Evolutionary conservation across 495 filamentous ascomycete species (phyloP), one percentile per base, ranked within the genome.

Genomic region (Aspergillus sclerotiicarbonarius): DNA sequence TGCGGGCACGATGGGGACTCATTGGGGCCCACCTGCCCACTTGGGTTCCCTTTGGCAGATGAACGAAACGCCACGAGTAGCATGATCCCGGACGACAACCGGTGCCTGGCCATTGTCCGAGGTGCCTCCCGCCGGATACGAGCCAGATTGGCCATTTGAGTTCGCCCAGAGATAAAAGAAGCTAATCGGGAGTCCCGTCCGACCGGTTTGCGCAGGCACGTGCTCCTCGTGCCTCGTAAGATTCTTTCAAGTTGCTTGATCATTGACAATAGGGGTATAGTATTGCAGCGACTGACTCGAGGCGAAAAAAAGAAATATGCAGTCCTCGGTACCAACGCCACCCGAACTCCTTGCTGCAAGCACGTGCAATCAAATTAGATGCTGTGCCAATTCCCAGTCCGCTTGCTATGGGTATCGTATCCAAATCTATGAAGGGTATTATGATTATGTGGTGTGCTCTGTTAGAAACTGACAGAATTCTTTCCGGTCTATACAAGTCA

Each of bases 401-500:
- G 13, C 35, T 12, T 41, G 37, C 13, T 4, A n/a, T 41, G 13
- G n/a, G 5, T 15, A 41, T 15, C 13, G 10, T n/a, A 13, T 12
- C 25, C 5, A 5, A 25, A 25, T 25, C 33, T 15, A 41, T 41
- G 12, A n/a, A 4, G 13, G 13, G n/a, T n/a, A n/a, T n/a, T 41
- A 12, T 1, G 32, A 5, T 56, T 21, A 56, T 16, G 25, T 51
- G 8, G 29, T 58, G 13, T 52, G 56, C 4, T 58, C 59, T 13
- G 48, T 48, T 13, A 61, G 18, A 39, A 65, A 65, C 12, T 57
- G 39, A 20, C 58, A 61, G 21, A 65, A 65, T 8, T 19, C 51
- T 41, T 45, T 58, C 71, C n/a, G 80, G 82, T 65, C 62, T 65
- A 56, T 10, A 4, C 49, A 16, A 50, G 29, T 32, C 43, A 52